A percentile compares a stretch with the other conserved stretches of the same genome.
Evolutionary conservation across 768 basidiomycete species (phyloP).

Genomic region (Amanita pseudoporphyria): DNA sequence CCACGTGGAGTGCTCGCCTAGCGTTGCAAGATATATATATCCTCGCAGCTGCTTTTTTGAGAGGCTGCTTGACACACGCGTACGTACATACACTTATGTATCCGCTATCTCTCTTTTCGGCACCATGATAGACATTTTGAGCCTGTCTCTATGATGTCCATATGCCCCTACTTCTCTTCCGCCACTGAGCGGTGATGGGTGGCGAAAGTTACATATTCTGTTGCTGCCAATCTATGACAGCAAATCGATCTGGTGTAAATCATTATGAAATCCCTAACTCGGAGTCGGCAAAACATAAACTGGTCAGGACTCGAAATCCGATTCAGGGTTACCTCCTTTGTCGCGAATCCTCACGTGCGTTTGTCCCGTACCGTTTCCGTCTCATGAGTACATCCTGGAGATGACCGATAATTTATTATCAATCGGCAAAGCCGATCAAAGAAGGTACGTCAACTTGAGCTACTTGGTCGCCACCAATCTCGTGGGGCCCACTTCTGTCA

Average conservation of each 20-base stretch:
- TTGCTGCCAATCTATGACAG: too few species aligned
- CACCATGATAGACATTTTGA: background rate
- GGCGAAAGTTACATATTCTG: background rate
- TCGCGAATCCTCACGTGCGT: background rate
- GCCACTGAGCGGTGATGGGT: background rate
- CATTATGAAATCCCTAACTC: background rate
- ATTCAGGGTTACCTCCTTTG: background rate
- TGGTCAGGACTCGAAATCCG: background rate
- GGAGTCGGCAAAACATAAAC: background rate
- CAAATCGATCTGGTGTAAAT: background rate
- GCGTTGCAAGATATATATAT: background rate
- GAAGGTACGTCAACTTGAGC: background rate
- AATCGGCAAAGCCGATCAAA: constrained; percentile 3
- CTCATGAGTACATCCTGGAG: too few species aligned
- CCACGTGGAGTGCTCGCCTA: background rate
- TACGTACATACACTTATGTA: background rate
- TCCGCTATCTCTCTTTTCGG: background rate
- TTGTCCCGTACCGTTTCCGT: background rate
- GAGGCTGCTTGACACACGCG: too few species aligned
- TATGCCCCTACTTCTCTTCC: background rate
- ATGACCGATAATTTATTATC: background rate
- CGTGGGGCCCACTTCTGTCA: background rate
- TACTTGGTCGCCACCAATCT: background rate
- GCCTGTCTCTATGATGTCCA: background rate
- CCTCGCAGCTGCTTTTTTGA: background rate